Percentiles rank a stretch among this genome's conserved stretches.
phyloP scores from a whole-genome alignment of 2,329 filamentous ascomycete species.

The Knoxdaviesia proteae region DNA sequence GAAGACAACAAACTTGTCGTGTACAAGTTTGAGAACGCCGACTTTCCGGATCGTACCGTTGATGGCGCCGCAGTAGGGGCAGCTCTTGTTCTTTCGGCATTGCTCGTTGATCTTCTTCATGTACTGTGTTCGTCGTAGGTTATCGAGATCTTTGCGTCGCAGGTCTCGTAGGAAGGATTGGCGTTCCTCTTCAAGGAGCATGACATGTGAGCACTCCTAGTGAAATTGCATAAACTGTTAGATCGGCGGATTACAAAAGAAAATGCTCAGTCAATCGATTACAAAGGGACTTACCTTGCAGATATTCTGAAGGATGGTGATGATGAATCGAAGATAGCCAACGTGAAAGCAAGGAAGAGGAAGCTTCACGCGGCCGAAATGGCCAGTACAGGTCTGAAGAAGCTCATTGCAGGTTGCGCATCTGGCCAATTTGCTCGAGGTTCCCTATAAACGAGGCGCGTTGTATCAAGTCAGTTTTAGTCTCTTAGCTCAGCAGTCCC shows the following conservation, averaged over 20 bases:
- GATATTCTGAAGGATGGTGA: slow-evolving; percentile 79
- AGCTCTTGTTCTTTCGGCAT: slow-evolving; percentile 69
- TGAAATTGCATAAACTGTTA: background rate
- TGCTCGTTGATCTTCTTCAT: slow-evolving; percentile 77
- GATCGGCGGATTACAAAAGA: no score
- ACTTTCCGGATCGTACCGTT: slow-evolving; percentile 89
- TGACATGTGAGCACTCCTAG: slow-evolving; percentile 59
- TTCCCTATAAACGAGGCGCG: slow-evolving; percentile 30
- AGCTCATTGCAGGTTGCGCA: slow-evolving; percentile 72
- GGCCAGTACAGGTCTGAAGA: slow-evolving; percentile 72
- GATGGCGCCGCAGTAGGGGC: slow-evolving; percentile 58
- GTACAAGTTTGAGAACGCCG: slow-evolving; percentile 77
- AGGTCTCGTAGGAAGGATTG: slow-evolving; percentile 61
- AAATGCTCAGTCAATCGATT: background rate
- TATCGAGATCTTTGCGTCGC: slow-evolving; percentile 66
- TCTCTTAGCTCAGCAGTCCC: background rate
- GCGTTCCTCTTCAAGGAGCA: slow-evolving; percentile 64
- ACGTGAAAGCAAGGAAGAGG: slow-evolving; percentile 89
- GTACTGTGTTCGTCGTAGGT: slow-evolving; percentile 61
- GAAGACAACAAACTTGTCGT: slow-evolving; percentile 78
- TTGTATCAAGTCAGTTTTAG: slow-evolving; percentile 1
- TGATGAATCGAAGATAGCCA: slow-evolving; percentile 84
- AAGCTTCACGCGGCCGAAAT: slow-evolving; percentile 84
- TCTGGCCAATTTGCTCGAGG: slow-evolving; percentile 59
- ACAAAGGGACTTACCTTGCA: slow-evolving; percentile 43